Percentiles rank a stretch among this genome's conserved stretches.
Conservation (phyloP, 2,329 filamentous ascomycete genomes). For the Sarocladium kiliense region DNA sequence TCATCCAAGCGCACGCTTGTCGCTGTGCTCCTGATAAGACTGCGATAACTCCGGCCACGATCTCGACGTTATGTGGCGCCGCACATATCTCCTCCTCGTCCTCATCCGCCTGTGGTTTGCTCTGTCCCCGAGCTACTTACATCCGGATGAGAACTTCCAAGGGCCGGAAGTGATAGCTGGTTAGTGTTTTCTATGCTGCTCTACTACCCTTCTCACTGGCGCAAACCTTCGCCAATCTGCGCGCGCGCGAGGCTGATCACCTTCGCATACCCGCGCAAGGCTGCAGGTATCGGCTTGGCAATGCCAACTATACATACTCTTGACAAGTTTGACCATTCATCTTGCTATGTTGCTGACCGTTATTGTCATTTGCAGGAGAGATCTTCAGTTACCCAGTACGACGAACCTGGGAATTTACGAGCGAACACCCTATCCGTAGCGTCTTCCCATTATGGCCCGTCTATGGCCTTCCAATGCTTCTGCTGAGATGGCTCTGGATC, state of each 20-base stretch:
- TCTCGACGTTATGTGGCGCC: conserved; percentile 72
- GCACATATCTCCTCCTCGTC: conserved; percentile 78
- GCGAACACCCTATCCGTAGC: conserved; percentile 82
- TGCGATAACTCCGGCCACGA: conserved; percentile 11
- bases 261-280: conserved; percentile 4
- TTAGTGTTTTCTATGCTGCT: conserved; percentile 40
- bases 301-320: not conserved
- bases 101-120: conserved; percentile 91
- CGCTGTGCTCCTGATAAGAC: conserved; percentile 7
- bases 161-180: conserved; percentile 95
- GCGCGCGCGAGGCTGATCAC: not conserved
- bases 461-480: conserved; percentile 89
- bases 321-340: no score
- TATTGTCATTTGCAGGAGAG: conserved; percentile 54
- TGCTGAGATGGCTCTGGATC: conserved; percentile 88
- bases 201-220: conserved; percentile 1
- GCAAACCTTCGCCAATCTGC: not conserved
- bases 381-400: conserved; percentile 89
- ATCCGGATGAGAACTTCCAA: conserved; percentile 98
- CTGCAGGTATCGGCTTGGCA: not conserved
- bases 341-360: no score
- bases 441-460: conserved; percentile 94
- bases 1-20: conserved; percentile 18
- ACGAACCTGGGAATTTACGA: conserved; percentile 94
- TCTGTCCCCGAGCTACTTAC: conserved; percentile 89